Conservation (phyloP, 225 moss, liverwort and hornwort genomes). For the Rhytidiadelphus loreus region DNA sequence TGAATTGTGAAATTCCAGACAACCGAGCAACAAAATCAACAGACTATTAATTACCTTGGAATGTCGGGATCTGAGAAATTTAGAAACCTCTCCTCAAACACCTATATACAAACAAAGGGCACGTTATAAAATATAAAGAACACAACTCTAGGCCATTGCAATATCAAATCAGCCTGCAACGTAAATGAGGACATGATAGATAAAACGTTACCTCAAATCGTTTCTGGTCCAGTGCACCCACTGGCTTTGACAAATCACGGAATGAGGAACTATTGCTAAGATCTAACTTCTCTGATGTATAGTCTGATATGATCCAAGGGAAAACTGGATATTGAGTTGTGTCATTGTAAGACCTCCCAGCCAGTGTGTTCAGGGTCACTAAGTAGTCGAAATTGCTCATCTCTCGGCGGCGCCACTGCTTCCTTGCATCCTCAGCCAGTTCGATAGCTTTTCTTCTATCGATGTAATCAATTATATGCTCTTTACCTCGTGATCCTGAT, state of each 20-base stretch:
- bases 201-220: slow-evolving; percentile 49
- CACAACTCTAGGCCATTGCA: background rate
- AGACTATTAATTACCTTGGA: slow-evolving; percentile 41
- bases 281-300: slow-evolving; percentile 60
- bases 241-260: slow-evolving; percentile 71
- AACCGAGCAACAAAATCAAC: background rate
- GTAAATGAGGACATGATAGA: background rate
- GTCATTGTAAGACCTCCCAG: slow-evolving; percentile 77
- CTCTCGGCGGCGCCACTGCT: slow-evolving; percentile 72
- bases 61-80: slow-evolving; percentile 76
- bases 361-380: slow-evolving; percentile 55
- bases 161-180: background rate
- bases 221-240: slow-evolving; percentile 59
- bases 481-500: slow-evolving; percentile 52
- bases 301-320: slow-evolving; percentile 73
- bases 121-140: background rate
- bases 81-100: slow-evolving; percentile 72
- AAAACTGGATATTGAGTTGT: slow-evolving; percentile 73
- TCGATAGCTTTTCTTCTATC: slow-evolving; percentile 64
- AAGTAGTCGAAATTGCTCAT: slow-evolving; percentile 74
- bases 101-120: slow-evolving; percentile 15
- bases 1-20: background rate
- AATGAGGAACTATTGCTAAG: slow-evolving; percentile 40
- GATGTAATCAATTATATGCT: slow-evolving; percentile 41
- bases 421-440: slow-evolving; percentile 55